These are phyloP conservation scores for Aphanomyces invadans DNA, from an alignment of 352 stramenopile species.

Conservation along the genomic window DNA sequence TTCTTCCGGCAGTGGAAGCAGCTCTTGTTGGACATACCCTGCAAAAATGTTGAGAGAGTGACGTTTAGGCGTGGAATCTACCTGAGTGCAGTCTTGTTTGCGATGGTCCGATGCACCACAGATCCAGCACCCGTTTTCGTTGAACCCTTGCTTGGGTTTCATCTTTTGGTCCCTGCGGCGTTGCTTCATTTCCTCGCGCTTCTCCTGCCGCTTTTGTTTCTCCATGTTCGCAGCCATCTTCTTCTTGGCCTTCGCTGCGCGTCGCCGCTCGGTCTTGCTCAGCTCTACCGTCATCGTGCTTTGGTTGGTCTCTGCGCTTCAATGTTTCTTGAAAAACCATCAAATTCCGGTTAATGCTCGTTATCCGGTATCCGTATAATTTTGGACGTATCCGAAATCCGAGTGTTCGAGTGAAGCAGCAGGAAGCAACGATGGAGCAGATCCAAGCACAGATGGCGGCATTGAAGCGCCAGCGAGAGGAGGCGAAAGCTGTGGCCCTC, in stretches of 20 bases:
- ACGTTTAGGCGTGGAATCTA: background rate
- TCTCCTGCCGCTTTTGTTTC: conserved; percentile 42
- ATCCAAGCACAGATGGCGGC: conserved; percentile 15
- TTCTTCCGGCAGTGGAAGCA: conserved; percentile 78
- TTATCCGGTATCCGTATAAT: conserved; percentile 7
- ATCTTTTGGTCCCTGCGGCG: conserved; percentile 28
- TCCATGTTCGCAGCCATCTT: conserved; percentile 60
- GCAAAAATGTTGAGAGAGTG: conserved; percentile 39
- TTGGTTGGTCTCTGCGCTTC: conserved; percentile 12
- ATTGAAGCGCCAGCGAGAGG: conserved; percentile 18
- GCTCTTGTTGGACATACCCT: conserved; percentile 62
- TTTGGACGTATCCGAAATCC: background rate
- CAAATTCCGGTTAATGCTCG: too few relatives aligned
- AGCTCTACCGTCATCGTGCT: conserved; percentile 26
- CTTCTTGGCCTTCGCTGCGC: conserved; percentile 79
- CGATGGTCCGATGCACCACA: conserved; percentile 60
- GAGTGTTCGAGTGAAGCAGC: too few relatives aligned
- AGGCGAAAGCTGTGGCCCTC: conserved; percentile 1
- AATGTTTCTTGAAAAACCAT: background rate
- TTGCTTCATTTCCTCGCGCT: conserved; percentile 64
- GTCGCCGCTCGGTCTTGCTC: conserved; percentile 41
- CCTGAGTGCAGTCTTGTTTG: conserved; percentile 55
- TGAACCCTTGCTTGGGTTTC: conserved; percentile 24
- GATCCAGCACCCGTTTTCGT: conserved; percentile 59
- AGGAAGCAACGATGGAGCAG: too few relatives aligned